Evolutionary conservation across 2,329 filamentous ascomycete genomes (phyloP).

Genomic region (Xylaria multiplex): DNA sequence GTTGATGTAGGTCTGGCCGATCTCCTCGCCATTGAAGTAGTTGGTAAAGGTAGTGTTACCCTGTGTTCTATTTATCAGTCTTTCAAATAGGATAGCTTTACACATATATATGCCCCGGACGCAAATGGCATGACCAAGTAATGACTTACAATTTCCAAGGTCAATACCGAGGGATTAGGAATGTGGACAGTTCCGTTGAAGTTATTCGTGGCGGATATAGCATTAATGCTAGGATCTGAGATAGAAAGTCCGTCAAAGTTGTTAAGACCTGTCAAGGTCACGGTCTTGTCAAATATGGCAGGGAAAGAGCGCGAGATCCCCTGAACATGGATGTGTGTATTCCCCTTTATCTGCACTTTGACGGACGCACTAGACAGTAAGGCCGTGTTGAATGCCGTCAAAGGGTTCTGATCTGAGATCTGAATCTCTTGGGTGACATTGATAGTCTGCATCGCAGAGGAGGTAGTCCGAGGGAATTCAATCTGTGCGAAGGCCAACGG

Average conservation of each 20-base stretch:
- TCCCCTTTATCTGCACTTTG: conserved; percentile 61
- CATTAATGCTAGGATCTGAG: conserved; percentile 59
- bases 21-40: conserved; percentile 59
- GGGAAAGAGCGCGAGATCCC: conserved; percentile 60
- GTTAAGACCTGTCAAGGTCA: conserved; percentile 63
- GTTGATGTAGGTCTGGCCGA: conserved; percentile 68
- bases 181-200: conserved; percentile 69
- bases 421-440: conserved; percentile 61
- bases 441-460: conserved; percentile 60
- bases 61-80: conserved; percentile 46
- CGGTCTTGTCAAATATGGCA: conserved; percentile 66
- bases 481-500: conserved; percentile 62
- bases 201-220: conserved; percentile 60
- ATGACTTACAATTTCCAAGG: conserved; percentile 69
- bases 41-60: conserved; percentile 72
- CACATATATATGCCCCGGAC: conserved; percentile 25
- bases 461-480: conserved; percentile 62
- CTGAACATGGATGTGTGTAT: conserved; percentile 61
- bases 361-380: conserved; percentile 63
- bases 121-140: neutral
- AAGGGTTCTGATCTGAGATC: conserved; percentile 59
- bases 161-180: conserved; percentile 71
- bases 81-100: neutral
- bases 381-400: conserved; percentile 65
- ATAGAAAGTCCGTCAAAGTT: conserved; percentile 66